A percentile compares a stretch with the other conserved stretches of the same genome.
Evolutionary conservation across 2,329 filamentous ascomycete genomes (phyloP).

Genomic region (Fragosphaeria purpurea): DNA sequence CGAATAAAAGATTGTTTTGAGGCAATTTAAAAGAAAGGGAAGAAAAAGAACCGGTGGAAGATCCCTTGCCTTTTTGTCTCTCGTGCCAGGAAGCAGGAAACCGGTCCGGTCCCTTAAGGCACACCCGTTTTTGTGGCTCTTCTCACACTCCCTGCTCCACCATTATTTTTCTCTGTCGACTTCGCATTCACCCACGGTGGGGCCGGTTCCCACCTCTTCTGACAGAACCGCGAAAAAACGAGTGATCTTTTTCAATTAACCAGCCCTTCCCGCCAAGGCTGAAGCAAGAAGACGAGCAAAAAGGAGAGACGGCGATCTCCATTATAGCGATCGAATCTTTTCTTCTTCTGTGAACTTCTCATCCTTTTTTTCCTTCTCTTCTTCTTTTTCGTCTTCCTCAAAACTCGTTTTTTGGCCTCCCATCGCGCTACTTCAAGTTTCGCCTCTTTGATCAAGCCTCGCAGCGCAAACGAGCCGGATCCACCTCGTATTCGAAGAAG

Average conservation of each 20-base stretch:
- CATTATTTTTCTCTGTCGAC: neutral
- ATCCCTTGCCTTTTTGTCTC: constrained; percentile 1
- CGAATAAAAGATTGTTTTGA: neutral
- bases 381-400: too few species aligned
- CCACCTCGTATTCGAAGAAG: too few species aligned
- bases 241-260: neutral
- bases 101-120: neutral
- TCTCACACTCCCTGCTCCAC: neutral
- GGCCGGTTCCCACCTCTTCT: neutral
- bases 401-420: too few species aligned
- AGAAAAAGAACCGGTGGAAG: neutral
- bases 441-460: too few species aligned
- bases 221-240: neutral
- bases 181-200: constrained; percentile 4
- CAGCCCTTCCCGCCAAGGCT: neutral
- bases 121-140: neutral
- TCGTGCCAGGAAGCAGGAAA: neutral
- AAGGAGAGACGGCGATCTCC: neutral
- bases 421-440: too few species aligned
- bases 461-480: too few species aligned
- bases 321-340: neutral
- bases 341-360: neutral
- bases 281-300: neutral
- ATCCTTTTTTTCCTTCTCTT: neutral
- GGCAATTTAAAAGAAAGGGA: neutral